Evolutionary conservation across 805 yeast genomes (phyloP).

Genomic region (Candida suzukii): DNA sequence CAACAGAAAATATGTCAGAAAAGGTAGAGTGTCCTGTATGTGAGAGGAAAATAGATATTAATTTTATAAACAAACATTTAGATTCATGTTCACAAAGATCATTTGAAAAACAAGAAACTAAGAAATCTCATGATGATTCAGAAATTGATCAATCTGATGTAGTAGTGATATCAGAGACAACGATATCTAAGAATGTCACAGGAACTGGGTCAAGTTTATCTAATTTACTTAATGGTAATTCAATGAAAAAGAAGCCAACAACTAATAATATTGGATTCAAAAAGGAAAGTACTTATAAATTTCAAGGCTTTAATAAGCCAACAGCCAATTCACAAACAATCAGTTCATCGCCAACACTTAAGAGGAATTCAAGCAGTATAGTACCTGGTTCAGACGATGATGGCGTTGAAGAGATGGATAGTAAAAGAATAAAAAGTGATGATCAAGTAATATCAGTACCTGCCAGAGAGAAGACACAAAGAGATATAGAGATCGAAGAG

Average conservation of each 20-base stretch:
- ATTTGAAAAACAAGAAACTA: not conserved
- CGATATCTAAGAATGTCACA: not conserved
- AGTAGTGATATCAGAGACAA: not conserved
- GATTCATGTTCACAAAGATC: constrained; percentile 14
- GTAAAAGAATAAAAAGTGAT: not conserved
- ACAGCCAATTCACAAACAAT: not conserved
- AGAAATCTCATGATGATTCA: not conserved
- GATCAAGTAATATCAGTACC: not conserved
- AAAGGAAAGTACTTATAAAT: not conserved
- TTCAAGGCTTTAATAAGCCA: not conserved
- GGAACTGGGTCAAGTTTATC: not conserved
- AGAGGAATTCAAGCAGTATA: not conserved
- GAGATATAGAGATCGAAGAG: not conserved
- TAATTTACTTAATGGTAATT: not conserved
- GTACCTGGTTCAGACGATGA: not conserved
- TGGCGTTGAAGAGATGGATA: not conserved
- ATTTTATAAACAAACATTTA: constrained; percentile 14
- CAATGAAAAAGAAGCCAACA: not conserved
- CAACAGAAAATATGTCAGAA: not conserved
- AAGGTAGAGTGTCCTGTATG: constrained; percentile 16
- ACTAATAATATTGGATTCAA: not conserved
- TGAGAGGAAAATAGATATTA: constrained; percentile 6
- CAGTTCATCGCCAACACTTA: constrained; percentile 1
- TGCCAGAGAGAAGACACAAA: not conserved
- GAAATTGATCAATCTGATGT: not conserved